Base-by-base conservation (phyloP, 306 rosid species). In the Oemleria cerasiformis region DNA sequence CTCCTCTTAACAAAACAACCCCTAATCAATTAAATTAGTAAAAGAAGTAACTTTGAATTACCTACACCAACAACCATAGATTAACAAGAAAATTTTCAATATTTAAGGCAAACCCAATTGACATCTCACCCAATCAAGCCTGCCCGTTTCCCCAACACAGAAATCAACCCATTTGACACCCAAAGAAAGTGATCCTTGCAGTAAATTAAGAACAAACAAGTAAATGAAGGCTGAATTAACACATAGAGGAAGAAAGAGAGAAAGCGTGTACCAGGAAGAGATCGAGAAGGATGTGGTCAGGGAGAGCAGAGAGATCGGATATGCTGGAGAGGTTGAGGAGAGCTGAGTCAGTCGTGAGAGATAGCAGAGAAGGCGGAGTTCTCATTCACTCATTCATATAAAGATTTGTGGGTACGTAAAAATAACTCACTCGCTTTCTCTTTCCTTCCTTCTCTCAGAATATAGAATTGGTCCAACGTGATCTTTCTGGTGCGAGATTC, bases 251-350 rank as follows among this genome's bases (percentile, higher is more conserved):
- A 43, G 74, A 44, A 6, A 21, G 54, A 36, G 63, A 47, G 66
- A 36, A 44, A 68, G 54, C 45, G 68, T 42, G 20, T 77, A 95
- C 96, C 86, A 69, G 77, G 68, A 91, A 91, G 77, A 91, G 96
- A 36, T 95, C 92, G 74, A 83, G 81, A 63, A 95, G 91, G 81
- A 95, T 88, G 81, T 95, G 99, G 79, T 89, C 96, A 63, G 99
- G 97, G 70, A 91, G 83, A 69, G 84, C 73, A 69, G 97, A 88
- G 84, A 95, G 97, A 91, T 95, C 99, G 79, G 92, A 64, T 85
- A 94, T 72, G 71, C 53, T 75, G 77, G 92, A 79, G 88, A 94
- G 90, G 77, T 91, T 91, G 72, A 76, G 81, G 75, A 91, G 83
- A 43, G 97, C 96, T 39, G 91, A 94, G 92, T 91, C 92, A 85